Percentiles rank a stretch among this genome's conserved stretches.
Evolutionary conservation across 805 yeast species (phyloP).

Genomic region (Barnettozyma wickerhamii): DNA sequence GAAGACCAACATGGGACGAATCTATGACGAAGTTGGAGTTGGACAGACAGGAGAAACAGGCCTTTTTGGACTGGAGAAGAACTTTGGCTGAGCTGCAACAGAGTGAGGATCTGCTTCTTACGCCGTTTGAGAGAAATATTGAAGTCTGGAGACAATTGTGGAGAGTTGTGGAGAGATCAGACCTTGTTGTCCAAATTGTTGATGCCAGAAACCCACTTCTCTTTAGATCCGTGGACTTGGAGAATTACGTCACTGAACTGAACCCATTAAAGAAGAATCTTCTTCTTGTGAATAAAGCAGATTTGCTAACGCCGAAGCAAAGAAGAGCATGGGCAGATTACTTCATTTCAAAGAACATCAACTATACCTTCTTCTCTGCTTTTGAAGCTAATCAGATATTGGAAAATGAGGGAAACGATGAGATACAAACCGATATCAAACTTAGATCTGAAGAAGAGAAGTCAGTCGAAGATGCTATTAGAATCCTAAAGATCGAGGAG

Average conservation of each 20-base stretch:
- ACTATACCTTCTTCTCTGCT: constrained; percentile 92
- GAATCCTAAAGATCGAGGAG: constrained; percentile 77
- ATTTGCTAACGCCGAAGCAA: constrained; percentile 72
- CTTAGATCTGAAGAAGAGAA: constrained; percentile 15
- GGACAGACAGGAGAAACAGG: constrained; percentile 82
- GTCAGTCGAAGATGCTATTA: constrained; percentile 44
- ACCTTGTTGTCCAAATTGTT: constrained; percentile 91
- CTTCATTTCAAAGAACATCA: constrained; percentile 62
- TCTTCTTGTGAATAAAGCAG: constrained; percentile 90
- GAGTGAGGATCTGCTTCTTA: constrained; percentile 75
- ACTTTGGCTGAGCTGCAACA: constrained; percentile 82
- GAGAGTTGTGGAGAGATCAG: constrained; percentile 96
- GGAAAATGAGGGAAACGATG: constrained; percentile 49
- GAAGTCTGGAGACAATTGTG: constrained; percentile 98
- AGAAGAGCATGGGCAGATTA: constrained; percentile 85
- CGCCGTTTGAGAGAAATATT: constrained; percentile 95
- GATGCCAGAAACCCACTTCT: constrained; percentile 94
- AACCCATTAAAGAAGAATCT: constrained; percentile 75
- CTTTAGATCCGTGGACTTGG: constrained; percentile 86
- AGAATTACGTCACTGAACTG: constrained; percentile 72
- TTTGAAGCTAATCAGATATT: constrained; percentile 72
- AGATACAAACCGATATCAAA: constrained; percentile 12
- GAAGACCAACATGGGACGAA: constrained; percentile 85
- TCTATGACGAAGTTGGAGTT: constrained; percentile 69
- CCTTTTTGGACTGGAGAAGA: constrained; percentile 94